Percentiles rank a stretch among this genome's conserved stretches.
Evolutionary conservation across 2,329 filamentous ascomycete species (phyloP).

Genomic region (Aspergillus sp.): DNA sequence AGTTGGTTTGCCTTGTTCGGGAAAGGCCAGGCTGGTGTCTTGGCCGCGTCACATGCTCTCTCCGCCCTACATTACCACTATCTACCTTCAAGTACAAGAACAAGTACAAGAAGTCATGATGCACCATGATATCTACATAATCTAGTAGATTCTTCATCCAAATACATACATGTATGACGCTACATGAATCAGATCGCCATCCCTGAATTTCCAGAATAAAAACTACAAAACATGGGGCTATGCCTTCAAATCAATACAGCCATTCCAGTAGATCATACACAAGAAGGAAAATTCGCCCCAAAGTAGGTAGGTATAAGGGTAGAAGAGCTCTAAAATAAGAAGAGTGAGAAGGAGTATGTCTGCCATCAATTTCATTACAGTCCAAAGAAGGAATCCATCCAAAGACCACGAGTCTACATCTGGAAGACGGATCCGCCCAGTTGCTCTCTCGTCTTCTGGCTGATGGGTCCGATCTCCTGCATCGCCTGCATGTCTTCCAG

Average conservation of each 20-base stretch:
- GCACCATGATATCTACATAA: neutral
- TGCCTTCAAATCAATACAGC: neutral
- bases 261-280: neutral
- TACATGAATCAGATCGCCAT: neutral
- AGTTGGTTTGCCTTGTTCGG: conserved; percentile 4
- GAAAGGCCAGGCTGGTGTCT: conserved; percentile 31
- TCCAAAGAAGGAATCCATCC: neutral
- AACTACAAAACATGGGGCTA: neutral
- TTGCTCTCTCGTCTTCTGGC: conserved; percentile 34
- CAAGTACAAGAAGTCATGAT: neutral
- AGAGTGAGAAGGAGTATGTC: neutral
- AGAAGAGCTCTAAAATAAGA: neutral
- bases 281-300: neutral
- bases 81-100: neutral
- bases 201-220: neutral
- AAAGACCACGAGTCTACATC: conserved; percentile 1
- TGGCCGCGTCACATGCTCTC: conserved; percentile 22
- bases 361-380: neutral
- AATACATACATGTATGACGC: neutral
- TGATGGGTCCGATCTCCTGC: conserved; percentile 37
- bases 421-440: conserved; percentile 14
- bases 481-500: conserved; percentile 60
- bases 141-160: neutral
- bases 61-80: neutral
- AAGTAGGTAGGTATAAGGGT: conserved; percentile 1